Conservation (phyloP, 495 filamentous ascomycete species). For the Astrocystis sublimbata region DNA sequence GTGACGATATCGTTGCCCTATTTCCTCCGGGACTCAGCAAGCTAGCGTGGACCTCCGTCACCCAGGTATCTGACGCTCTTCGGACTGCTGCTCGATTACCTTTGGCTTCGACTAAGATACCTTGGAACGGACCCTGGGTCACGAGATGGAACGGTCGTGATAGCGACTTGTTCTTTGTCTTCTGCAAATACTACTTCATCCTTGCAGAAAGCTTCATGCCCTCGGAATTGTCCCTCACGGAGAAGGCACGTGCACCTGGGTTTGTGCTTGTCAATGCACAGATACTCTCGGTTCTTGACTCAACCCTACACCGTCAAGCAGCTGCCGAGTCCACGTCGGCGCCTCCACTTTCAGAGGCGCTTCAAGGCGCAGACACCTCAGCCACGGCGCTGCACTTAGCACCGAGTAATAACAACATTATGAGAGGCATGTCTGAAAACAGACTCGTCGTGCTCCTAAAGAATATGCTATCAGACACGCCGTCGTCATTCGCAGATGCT, state of each 20-base stretch:
- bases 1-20: constrained; percentile 61
- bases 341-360: constrained; percentile 73
- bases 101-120: constrained; percentile 67
- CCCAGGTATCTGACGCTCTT: constrained; percentile 62
- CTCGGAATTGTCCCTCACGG: constrained; percentile 54
- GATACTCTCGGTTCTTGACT: constrained; percentile 76
- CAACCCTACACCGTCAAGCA: constrained; percentile 76
- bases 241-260: constrained; percentile 73
- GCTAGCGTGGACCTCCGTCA: constrained; percentile 70
- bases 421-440: constrained; percentile 88
- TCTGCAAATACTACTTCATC: constrained; percentile 87
- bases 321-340: constrained; percentile 53
- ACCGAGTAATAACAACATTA: constrained; percentile 59
- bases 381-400: constrained; percentile 67
- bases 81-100: constrained; percentile 68
- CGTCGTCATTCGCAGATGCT: constrained; percentile 39
- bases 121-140: constrained; percentile 86
- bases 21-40: constrained; percentile 74
- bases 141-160: constrained; percentile 86
- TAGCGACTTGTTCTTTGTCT: constrained; percentile 91
- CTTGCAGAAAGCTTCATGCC: constrained; percentile 80
- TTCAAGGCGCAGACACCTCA: constrained; percentile 70
- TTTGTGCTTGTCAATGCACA: constrained; percentile 85
- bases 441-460: constrained; percentile 82
- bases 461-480: constrained; percentile 69